Evolutionary conservation across 2,329 filamentous ascomycete genomes (phyloP).

Genomic region (Claviceps arundinis): DNA sequence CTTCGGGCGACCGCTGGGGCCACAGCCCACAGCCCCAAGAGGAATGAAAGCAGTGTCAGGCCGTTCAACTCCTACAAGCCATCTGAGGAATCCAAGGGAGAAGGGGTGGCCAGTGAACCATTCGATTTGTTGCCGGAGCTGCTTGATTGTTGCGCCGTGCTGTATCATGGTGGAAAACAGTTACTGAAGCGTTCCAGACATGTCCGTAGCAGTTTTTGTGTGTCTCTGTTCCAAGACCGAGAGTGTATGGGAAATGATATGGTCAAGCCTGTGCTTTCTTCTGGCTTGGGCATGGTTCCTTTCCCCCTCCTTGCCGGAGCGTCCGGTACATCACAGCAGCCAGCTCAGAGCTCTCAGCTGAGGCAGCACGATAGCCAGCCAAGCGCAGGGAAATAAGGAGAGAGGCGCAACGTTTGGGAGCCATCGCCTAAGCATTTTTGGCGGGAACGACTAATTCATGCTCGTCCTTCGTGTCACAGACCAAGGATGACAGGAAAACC

Average conservation of each 20-base stretch:
- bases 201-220: too few species aligned
- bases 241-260: not conserved
- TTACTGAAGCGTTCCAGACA: too few species aligned
- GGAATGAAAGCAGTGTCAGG: not conserved
- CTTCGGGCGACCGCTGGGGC: not conserved
- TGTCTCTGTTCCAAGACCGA: too few species aligned
- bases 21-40: not conserved
- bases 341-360: too few species aligned
- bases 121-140: too few species aligned
- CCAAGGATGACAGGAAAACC: not conserved
- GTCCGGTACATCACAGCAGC: not conserved
- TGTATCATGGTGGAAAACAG: too few species aligned
- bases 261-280: not conserved
- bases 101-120: too few species aligned
- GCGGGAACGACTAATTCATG: not conserved
- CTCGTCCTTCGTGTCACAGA: not conserved
- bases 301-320: not conserved
- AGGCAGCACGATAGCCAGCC: too few species aligned
- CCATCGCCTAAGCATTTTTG: not conserved
- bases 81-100: too few species aligned
- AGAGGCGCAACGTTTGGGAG: not conserved
- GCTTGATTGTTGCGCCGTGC: too few species aligned
- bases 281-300: not conserved
- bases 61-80: not conserved
- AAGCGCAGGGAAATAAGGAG: not conserved